Evolutionary conservation across 495 filamentous ascomycete genomes (phyloP).

Genomic region (Penicillium manginii): DNA sequence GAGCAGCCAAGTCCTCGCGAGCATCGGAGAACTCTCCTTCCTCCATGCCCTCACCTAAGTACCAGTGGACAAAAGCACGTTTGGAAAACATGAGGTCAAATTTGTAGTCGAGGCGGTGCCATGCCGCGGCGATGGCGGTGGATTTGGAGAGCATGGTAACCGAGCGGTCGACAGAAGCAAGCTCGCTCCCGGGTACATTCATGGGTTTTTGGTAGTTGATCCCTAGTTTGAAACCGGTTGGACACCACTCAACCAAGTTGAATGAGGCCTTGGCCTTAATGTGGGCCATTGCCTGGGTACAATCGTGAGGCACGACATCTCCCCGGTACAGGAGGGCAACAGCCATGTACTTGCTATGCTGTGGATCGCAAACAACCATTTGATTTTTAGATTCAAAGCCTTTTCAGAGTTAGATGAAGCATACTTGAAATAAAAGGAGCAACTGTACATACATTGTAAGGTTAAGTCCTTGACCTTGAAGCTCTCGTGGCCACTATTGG

Average conservation of each 20-base stretch:
- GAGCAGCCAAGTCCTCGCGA: conserved; percentile 83
- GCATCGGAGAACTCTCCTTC: conserved; percentile 93
- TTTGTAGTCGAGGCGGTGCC: conserved; percentile 85
- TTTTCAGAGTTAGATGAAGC: conserved; percentile 21
- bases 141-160: conserved; percentile 92
- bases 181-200: conserved; percentile 73
- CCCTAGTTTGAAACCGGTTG: conserved; percentile 93
- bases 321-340: conserved; percentile 88
- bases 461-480: conserved; percentile 89
- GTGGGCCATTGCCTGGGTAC: conserved; percentile 74
- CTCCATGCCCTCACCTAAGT: conserved; percentile 95
- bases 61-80: conserved; percentile 96
- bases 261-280: conserved; percentile 87
- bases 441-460: conserved; percentile 68
- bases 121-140: conserved; percentile 89
- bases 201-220: conserved; percentile 91
- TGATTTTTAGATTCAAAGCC: conserved; percentile 94
- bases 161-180: conserved; percentile 82
- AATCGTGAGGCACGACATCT: conserved; percentile 86
- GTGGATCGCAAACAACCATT: conserved; percentile 93
- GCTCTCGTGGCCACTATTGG: conserved; percentile 86
- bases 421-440: background rate
- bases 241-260: conserved; percentile 94
- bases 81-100: conserved; percentile 97
- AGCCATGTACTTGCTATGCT: conserved; percentile 94